Conservation (phyloP, 495 filamentous ascomycete species). For the Xylaria nigripes region DNA sequence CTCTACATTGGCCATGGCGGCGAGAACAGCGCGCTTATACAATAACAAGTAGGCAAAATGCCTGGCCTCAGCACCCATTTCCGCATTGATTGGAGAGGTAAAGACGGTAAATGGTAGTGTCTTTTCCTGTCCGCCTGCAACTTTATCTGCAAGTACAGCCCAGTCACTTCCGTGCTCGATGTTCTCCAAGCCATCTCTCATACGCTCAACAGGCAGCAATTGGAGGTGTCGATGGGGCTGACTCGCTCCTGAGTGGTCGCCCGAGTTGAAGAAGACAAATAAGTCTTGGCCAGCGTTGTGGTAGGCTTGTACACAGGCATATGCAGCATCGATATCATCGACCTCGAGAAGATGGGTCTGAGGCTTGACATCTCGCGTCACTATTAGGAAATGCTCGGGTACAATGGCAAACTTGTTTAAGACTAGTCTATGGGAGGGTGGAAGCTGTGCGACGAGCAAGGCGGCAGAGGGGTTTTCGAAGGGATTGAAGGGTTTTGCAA, state of each 20-base stretch:
- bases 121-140: constrained; percentile 15
- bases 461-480: constrained; percentile 59
- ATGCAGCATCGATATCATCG: constrained; percentile 57
- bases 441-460: constrained; percentile 54
- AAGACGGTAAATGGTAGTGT: constrained; percentile 26
- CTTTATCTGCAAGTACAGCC: constrained; percentile 47
- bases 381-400: constrained; percentile 70
- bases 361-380: constrained; percentile 54
- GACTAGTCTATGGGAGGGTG: constrained; percentile 54
- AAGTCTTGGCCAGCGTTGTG: constrained; percentile 33
- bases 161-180: constrained; percentile 25
- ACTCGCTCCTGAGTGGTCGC: constrained; percentile 64
- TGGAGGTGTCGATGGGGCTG: constrained; percentile 77
- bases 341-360: constrained; percentile 63
- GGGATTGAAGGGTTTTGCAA: constrained; percentile 49
- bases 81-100: constrained; percentile 14
- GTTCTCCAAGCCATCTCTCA: constrained; percentile 44
- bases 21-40: constrained; percentile 44
- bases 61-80: constrained; percentile 25
- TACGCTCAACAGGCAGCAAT: constrained; percentile 61
- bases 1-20: constrained; percentile 16
- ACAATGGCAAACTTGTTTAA: constrained; percentile 81
- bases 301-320: constrained; percentile 59
- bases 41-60: constrained; percentile 34
- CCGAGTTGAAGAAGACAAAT: constrained; percentile 81